Percentiles rank a stretch among this genome's conserved stretches.
Evolutionary conservation across 345 rosid species (phyloP).

Genomic region (Camelina hispida): DNA sequence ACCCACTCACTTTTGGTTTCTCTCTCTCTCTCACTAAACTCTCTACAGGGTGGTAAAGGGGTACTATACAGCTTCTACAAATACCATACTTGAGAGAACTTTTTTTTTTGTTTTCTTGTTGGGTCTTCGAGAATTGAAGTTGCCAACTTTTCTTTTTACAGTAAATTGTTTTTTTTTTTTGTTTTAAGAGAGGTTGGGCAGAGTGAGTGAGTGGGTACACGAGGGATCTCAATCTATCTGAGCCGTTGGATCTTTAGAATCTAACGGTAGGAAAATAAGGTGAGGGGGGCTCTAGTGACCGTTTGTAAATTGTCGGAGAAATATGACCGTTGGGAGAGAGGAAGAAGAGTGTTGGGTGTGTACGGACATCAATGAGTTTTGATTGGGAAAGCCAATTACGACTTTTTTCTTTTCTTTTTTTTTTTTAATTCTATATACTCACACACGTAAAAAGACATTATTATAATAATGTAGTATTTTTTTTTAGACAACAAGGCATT

Average conservation of each 20-base stretch:
- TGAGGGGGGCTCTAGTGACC: slow-evolving; percentile 62
- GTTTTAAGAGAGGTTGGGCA: slow-evolving; percentile 32
- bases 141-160: slow-evolving; percentile 44
- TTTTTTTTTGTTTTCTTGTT: slow-evolving; percentile 48
- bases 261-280: slow-evolving; percentile 51
- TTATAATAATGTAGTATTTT: background rate
- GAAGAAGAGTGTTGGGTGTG: slow-evolving; percentile 54
- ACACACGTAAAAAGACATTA: slow-evolving; percentile 9
- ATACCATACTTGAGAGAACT: slow-evolving; percentile 42
- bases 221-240: slow-evolving; percentile 42
- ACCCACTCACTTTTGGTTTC: slow-evolving; percentile 28
- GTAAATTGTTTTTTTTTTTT: slow-evolving; percentile 21
- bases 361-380: slow-evolving; percentile 50
- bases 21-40: slow-evolving; percentile 41
- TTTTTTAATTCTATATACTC: background rate
- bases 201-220: slow-evolving; percentile 45
- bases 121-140: slow-evolving; percentile 50
- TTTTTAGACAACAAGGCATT: slow-evolving; percentile 23
- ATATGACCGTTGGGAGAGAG: slow-evolving; percentile 85
- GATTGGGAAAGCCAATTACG: slow-evolving; percentile 21
- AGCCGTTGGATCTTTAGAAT: slow-evolving; percentile 61
- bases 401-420: background rate
- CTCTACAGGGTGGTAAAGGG: slow-evolving; percentile 27
- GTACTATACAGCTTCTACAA: slow-evolving; percentile 43
- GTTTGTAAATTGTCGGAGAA: slow-evolving; percentile 84